Percentiles rank a stretch among this genome's conserved stretches.
Conservation (phyloP, 305 asterid genomes). For the Solanum hybrid region DNA sequence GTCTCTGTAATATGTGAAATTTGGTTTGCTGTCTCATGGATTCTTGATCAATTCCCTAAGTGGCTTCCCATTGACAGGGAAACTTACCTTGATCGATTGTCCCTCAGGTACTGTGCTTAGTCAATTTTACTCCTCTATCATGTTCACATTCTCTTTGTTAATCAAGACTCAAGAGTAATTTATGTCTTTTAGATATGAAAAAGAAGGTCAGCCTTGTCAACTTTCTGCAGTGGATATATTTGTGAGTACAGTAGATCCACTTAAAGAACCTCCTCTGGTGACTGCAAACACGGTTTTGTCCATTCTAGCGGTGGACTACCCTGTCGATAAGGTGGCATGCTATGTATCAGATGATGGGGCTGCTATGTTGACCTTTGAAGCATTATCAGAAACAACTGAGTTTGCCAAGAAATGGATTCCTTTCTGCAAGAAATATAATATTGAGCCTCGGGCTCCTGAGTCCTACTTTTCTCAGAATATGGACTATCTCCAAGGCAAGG, state of each 20-base stretch:
- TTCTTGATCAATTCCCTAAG: constrained; percentile 39
- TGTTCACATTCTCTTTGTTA: not conserved
- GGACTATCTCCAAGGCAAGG: constrained; percentile 29
- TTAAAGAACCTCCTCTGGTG: constrained; percentile 35
- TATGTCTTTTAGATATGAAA: constrained; percentile 22
- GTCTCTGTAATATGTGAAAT: constrained; percentile 31
- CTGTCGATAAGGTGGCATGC: constrained; percentile 24
- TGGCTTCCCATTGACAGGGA: constrained; percentile 33
- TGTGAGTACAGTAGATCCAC: constrained; percentile 35
- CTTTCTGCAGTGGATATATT: constrained; percentile 29
- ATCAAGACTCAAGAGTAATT: not conserved
- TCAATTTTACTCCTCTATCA: not conserved
- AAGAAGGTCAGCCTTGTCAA: constrained; percentile 31
- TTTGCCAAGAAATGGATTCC: constrained; percentile 39
- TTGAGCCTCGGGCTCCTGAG: constrained; percentile 45
- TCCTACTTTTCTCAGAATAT: constrained; percentile 23
- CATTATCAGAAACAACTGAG: constrained; percentile 30
- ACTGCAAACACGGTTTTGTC: constrained; percentile 38
- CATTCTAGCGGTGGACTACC: constrained; percentile 37
- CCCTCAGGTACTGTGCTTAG: constrained; percentile 18
- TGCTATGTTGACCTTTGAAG: constrained; percentile 38
- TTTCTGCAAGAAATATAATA: constrained; percentile 32
- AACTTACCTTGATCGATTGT: constrained; percentile 32
- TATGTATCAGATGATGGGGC: constrained; percentile 41
- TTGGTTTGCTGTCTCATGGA: constrained; percentile 42